Evolutionary conservation across 768 basidiomycete genomes (phyloP), one percentile per base, ranked within the genome.

Genomic region (Leucosporidium yakuticum): DNA sequence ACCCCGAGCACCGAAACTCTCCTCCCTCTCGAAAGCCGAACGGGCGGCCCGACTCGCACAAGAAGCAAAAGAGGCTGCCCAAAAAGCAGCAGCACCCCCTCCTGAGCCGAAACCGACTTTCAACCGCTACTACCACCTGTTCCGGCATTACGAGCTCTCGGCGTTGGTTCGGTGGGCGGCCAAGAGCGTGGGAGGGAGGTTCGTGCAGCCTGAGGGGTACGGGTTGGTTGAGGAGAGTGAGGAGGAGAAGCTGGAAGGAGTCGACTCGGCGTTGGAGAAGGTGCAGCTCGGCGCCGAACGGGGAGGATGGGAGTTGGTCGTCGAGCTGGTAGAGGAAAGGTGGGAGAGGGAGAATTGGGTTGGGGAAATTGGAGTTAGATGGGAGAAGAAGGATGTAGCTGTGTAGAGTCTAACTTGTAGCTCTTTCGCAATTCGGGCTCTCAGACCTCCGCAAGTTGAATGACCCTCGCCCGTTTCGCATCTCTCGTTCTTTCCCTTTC

Each of bases 101-200:
- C 21, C 60, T 5, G 19, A 31, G 78, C 78, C 59, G 80, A 84
- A 69, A 82, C 88, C 70, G 12, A 64, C 69, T 5, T 89, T 85
- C 80, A 86, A 92, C 76, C 84, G 96, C 64, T 99, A 96, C 77
- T 99, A 99, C 77, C 96, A 99, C 77, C 89, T 99, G 84, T 99
- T 97, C 76, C 83, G 85, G 0, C 81, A 85, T 53, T 89, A 87
- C 25, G 96, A 99, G 79, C 83, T 99, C 58, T 69, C 76, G 23
- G 78, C 77, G 19, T 82, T 96, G 15, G 84, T 88, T 8, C 63
- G 69, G 12, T 81, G 84, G 44, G 92, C 93, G 0, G 88, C 88
- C 4, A 69, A 75, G 34, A 84, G 80, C 29, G 77, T 91, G 67
- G 83, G 80, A 0, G 76, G 92, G 32, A 68, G 78, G 6, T 80